phyloP scores from a whole-genome alignment of 129 eudicot species.

The Silybum marianum region DNA sequence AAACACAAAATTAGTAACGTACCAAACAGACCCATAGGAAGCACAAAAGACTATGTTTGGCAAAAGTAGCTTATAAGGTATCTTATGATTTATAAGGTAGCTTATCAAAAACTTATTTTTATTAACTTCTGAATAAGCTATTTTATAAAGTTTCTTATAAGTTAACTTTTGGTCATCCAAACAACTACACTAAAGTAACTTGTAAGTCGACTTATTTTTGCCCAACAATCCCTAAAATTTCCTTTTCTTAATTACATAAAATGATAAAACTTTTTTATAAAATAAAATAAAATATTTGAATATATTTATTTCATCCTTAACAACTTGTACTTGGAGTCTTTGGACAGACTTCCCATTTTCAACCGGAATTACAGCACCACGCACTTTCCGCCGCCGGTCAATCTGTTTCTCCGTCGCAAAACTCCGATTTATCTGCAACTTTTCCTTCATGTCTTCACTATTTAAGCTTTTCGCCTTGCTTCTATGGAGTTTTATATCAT shows the following conservation, averaged over 20 bases:
- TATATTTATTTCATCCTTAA: background rate
- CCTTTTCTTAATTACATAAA: background rate
- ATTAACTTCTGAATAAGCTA: no score
- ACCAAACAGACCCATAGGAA: no score
- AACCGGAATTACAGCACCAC: conserved; percentile 26
- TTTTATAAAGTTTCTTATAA: no score
- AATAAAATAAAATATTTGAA: background rate
- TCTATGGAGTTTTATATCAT: conserved; percentile 23
- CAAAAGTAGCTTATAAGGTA: no score
- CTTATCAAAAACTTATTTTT: no score
- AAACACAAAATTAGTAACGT: no score
- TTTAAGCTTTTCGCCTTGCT: conserved; percentile 24
- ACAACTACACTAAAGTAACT: no score
- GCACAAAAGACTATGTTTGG: no score
- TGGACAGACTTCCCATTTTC: conserved; percentile 25
- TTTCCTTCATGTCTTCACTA: conserved; percentile 40
- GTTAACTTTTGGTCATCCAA: no score
- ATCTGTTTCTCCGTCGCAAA: conserved; percentile 7
- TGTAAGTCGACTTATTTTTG: no score
- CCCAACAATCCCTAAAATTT: no score
- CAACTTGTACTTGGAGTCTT: conserved; percentile 18
- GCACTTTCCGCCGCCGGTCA: conserved; percentile 33
- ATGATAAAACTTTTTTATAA: background rate
- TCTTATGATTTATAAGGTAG: no score
- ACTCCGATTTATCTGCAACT: conserved; percentile 23